Percentiles rank a stretch among this genome's conserved stretches.
phyloP scores from a whole-genome alignment of 768 basidiomycete species.

The Leccinum truebloodii region DNA sequence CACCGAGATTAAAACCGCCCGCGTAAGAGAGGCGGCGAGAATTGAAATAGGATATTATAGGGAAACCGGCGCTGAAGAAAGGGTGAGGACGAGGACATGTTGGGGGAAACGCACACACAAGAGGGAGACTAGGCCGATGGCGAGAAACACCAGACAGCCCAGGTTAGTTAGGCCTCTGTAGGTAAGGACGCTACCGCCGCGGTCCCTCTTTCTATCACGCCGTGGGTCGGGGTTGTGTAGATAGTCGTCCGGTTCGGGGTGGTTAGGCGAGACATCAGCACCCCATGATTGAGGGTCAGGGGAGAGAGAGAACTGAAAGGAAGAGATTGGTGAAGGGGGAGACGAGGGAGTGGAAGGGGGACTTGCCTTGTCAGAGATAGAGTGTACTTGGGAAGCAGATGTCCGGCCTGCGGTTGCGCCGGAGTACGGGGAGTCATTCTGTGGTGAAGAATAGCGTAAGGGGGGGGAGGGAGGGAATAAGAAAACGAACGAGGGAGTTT shows the following conservation, averaged over 20 bases:
- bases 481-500: constrained; percentile 42
- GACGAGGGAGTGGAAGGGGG: background rate
- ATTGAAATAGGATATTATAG: constrained; percentile 59
- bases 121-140: constrained; percentile 52
- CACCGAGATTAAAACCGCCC: constrained; percentile 74
- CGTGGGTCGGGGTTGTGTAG: constrained; percentile 75
- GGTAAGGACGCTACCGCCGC: constrained; percentile 60
- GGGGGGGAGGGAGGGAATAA: background rate
- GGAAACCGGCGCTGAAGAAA: constrained; percentile 57
- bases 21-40: constrained; percentile 43
- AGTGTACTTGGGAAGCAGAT: constrained; percentile 34
- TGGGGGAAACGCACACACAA: constrained; percentile 47
- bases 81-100: background rate
- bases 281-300: constrained; percentile 76
- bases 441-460: background rate
- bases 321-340: constrained; percentile 1
- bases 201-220: constrained; percentile 57
- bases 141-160: constrained; percentile 62
- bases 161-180: constrained; percentile 70
- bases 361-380: constrained; percentile 61
- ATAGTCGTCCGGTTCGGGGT: constrained; percentile 64
- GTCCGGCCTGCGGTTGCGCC: constrained; percentile 35
- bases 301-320: constrained; percentile 64
- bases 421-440: constrained; percentile 46
- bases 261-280: constrained; percentile 57